Conservation (phyloP, 2,329 filamentous ascomycete genomes). For the Penicillium sp. region DNA sequence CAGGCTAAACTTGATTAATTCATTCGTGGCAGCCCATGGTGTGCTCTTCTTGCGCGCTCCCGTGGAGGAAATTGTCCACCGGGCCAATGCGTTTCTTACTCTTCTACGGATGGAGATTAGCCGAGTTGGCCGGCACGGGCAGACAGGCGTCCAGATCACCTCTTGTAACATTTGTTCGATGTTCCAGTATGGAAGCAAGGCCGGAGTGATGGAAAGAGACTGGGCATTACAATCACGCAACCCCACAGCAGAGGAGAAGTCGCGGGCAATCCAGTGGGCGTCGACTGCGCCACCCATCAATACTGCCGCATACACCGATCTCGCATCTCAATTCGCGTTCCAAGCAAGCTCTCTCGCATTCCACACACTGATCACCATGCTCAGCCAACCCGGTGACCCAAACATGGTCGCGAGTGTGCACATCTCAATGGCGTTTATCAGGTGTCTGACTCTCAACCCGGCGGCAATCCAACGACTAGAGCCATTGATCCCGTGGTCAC, state of each 20-base stretch:
- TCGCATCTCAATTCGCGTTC: constrained; percentile 28
- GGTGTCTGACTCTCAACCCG: constrained; percentile 39
- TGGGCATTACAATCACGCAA: constrained; percentile 22
- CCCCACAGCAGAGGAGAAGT: constrained; percentile 11
- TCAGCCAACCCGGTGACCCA: constrained; percentile 49
- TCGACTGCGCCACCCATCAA: neutral
- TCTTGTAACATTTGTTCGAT: constrained; percentile 55
- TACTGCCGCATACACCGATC: constrained; percentile 6
- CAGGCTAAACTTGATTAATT: constrained; percentile 42
- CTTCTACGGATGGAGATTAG: constrained; percentile 49
- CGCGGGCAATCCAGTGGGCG: constrained; percentile 22
- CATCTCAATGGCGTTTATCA: constrained; percentile 53
- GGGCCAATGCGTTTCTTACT: constrained; percentile 41
- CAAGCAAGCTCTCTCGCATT: constrained; percentile 43
- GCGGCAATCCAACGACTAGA: constrained; percentile 41
- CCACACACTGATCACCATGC: constrained; percentile 43
- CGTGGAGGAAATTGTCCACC: constrained; percentile 39
- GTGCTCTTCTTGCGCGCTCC: constrained; percentile 43
- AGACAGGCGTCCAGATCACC: constrained; percentile 54
- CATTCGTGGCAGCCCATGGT: constrained; percentile 54
- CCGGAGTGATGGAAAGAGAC: constrained; percentile 30
- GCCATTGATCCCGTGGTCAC: constrained; percentile 49
- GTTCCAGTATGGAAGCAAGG: constrained; percentile 51
- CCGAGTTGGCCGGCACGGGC: constrained; percentile 48
- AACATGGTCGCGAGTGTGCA: constrained; percentile 55